Conservation (phyloP, 352 stramenopile species). For the Globisporangium rhizosaccharum region DNA sequence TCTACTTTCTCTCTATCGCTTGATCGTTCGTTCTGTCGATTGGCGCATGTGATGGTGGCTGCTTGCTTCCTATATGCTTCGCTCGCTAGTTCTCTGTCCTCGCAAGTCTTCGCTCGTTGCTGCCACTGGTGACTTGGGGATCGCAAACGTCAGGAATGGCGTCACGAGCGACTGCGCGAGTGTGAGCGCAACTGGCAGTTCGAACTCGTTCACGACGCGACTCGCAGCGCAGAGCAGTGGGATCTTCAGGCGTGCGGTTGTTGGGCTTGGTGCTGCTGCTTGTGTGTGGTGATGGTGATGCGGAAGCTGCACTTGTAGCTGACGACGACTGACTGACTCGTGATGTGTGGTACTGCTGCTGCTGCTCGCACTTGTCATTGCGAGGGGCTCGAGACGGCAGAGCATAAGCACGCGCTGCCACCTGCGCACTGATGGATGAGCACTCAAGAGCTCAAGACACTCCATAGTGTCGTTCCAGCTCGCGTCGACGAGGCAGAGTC, state of each 20-base stretch:
- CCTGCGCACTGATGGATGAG: not conserved
- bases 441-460: not conserved
- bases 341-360: not conserved
- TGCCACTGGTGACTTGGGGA: not conserved
- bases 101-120: not conserved
- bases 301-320: not conserved
- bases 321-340: no score
- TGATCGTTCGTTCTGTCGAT: no score
- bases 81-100: not conserved
- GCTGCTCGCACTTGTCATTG: not conserved
- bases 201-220: not conserved
- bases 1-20: no score
- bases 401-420: no score
- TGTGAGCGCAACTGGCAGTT: not conserved
- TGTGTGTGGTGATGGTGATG: not conserved
- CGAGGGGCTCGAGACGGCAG: no score
- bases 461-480: constrained; percentile 1
- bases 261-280: no score
- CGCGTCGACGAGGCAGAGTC: constrained; percentile 4
- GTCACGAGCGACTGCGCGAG: not conserved
- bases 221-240: not conserved
- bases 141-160: constrained; percentile 2
- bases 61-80: no score
- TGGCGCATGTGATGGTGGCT: no score
- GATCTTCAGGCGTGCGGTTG: not conserved